Percentiles rank a stretch among this genome's conserved stretches.
Evolutionary conservation across 2,329 filamentous ascomycete genomes (phyloP).

Genomic region (Corniculantispora saksenae): DNA sequence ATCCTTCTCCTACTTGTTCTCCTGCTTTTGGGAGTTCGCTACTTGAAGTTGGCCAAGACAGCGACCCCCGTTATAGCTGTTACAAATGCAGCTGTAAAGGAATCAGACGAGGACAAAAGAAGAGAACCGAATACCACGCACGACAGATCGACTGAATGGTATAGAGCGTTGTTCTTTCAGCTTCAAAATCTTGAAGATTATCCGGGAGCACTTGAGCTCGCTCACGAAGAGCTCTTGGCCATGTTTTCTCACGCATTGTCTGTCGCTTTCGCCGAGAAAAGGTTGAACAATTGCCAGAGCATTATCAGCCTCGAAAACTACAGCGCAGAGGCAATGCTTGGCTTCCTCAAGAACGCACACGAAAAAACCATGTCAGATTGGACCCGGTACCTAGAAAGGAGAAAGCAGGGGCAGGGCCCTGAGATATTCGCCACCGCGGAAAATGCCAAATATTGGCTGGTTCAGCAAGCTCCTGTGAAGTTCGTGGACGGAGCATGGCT

Average conservation of each 20-base stretch:
- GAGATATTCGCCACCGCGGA: not conserved
- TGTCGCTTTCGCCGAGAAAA: constrained; percentile 3
- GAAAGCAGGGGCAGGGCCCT: not conserved
- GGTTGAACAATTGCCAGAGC: not conserved
- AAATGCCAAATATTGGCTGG: not conserved
- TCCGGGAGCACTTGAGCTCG: constrained; percentile 19
- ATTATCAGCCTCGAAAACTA: not conserved
- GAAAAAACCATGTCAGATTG: not conserved
- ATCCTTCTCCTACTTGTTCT: not conserved
- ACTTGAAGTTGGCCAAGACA: not conserved
- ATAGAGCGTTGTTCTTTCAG: constrained; percentile 20
- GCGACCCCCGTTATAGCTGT: not conserved
- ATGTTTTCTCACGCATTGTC: constrained; percentile 18
- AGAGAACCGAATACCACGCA: not conserved
- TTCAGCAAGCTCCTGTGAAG: constrained; percentile 19
- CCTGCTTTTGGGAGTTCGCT: not conserved
- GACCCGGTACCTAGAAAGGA: not conserved
- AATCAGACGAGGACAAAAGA: not conserved
- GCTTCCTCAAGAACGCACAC: not conserved
- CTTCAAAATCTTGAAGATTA: constrained; percentile 24
- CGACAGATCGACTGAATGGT: not conserved
- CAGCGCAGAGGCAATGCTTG: not conserved
- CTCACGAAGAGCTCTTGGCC: constrained; percentile 19
- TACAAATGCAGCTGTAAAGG: not conserved
- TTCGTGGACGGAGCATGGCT: constrained; percentile 20